These are phyloP conservation scores for Cyberlindnera misumaiensis DNA, from an alignment of 805 yeast species.

Conservation along the genomic window DNA sequence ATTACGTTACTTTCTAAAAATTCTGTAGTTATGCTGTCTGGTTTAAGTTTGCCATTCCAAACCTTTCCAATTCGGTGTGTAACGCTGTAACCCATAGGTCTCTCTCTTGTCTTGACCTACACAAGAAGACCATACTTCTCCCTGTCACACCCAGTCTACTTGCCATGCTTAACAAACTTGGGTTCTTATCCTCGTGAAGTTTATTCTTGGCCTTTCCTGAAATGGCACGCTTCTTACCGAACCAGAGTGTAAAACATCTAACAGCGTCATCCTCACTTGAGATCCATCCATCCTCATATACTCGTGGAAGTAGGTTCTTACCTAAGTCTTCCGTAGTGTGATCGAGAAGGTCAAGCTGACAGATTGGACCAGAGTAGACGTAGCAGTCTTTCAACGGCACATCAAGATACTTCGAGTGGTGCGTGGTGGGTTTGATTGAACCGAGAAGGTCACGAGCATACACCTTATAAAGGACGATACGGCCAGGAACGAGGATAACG, in stretches of 20 bases:
- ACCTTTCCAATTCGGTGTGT: slow-evolving; percentile 30
- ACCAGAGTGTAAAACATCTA: slow-evolving; percentile 81
- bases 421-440: slow-evolving; percentile 38
- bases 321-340: slow-evolving; percentile 40
- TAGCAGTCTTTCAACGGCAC: slow-evolving; percentile 65
- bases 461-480: slow-evolving; percentile 49
- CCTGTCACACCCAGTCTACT: slow-evolving; percentile 63
- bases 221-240: slow-evolving; percentile 54
- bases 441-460: slow-evolving; percentile 41
- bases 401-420: slow-evolving; percentile 46
- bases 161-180: slow-evolving; percentile 38
- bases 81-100: slow-evolving; percentile 67
- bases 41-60: slow-evolving; percentile 9
- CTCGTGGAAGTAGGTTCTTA: slow-evolving; percentile 52
- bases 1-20: too few species aligned
- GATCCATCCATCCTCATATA: slow-evolving; percentile 78
- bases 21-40: too few species aligned
- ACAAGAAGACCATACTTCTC: slow-evolving; percentile 63
- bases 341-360: slow-evolving; percentile 48
- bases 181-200: slow-evolving; percentile 26
- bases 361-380: slow-evolving; percentile 62
- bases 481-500: slow-evolving; percentile 67
- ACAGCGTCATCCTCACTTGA: slow-evolving; percentile 71
- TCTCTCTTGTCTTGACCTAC: slow-evolving; percentile 74
- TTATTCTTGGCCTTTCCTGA: slow-evolving; percentile 15